These are phyloP conservation scores for Phytophthora vignae DNA, from an alignment of 352 stramenopile species.

Conservation along the genomic window DNA sequence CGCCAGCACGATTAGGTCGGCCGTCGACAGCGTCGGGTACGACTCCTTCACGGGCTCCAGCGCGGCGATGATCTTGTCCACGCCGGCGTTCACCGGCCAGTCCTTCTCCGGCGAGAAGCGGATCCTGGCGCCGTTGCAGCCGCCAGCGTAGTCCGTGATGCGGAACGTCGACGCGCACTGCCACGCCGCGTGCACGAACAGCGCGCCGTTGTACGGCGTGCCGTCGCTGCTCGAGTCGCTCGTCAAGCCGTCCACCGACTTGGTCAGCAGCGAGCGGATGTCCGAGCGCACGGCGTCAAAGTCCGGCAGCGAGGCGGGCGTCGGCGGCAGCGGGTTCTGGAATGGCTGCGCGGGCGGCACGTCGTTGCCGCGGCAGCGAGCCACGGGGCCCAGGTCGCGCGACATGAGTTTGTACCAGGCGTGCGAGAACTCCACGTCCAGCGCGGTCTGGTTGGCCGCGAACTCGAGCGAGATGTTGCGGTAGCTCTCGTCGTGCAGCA, in stretches of 20 bases:
- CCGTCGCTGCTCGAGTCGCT: constrained; percentile 27
- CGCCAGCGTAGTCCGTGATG: constrained; percentile 69
- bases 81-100: constrained; percentile 84
- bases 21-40: constrained; percentile 87
- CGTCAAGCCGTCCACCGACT: constrained; percentile 24
- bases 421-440: constrained; percentile 73
- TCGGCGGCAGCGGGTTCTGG: constrained; percentile 49
- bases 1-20: constrained; percentile 93
- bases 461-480: constrained; percentile 70
- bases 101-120: constrained; percentile 60
- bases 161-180: constrained; percentile 88
- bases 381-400: constrained; percentile 54
- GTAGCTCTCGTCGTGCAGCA: constrained; percentile 70
- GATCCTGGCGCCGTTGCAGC: constrained; percentile 87
- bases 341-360: constrained; percentile 48
- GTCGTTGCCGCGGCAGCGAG: constrained; percentile 45
- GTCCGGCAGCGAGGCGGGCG: constrained; percentile 31
- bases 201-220: constrained; percentile 39
- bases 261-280: constrained; percentile 32
- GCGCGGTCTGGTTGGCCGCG: constrained; percentile 54
- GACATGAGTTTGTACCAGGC: constrained; percentile 67
- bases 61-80: constrained; percentile 73
- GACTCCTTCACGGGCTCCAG: constrained; percentile 88
- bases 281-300: constrained; percentile 36
- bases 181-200: constrained; percentile 84